phyloP scores from a whole-genome alignment of 495 filamentous ascomycete species.

The Trichoderma erinaceum region DNA sequence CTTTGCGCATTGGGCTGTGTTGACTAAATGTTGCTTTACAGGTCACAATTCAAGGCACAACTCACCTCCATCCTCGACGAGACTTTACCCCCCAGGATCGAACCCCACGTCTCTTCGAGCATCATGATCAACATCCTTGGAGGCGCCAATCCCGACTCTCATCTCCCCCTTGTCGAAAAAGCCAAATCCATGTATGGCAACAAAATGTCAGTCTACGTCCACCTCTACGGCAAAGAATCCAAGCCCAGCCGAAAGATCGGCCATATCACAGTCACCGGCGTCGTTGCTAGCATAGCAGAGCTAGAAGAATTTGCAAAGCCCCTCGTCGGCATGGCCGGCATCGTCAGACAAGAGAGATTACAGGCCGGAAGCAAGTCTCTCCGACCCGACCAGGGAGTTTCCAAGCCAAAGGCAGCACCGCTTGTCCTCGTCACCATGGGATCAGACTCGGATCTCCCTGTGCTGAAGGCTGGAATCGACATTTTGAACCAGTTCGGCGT shows the following conservation, averaged over 20 bases:
- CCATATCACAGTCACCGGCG: slow-evolving; percentile 67
- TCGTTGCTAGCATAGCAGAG: slow-evolving; percentile 48
- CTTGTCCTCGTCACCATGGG: slow-evolving; percentile 88
- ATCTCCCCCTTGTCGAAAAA: slow-evolving; percentile 57
- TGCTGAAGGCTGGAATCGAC: slow-evolving; percentile 68
- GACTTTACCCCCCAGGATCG: slow-evolving; percentile 57
- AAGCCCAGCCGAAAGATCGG: slow-evolving; percentile 91
- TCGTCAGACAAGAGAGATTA: slow-evolving; percentile 56
- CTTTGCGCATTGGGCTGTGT: neutral
- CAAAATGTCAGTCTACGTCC: slow-evolving; percentile 48
- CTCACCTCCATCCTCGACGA: slow-evolving; percentile 78
- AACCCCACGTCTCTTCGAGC: slow-evolving; percentile 52
- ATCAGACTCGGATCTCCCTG: slow-evolving; percentile 85
- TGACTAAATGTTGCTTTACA: neutral
- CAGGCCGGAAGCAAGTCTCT: slow-evolving; percentile 22
- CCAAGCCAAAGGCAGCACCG: slow-evolving; percentile 27
- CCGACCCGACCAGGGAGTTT: slow-evolving; percentile 27
- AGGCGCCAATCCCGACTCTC: slow-evolving; percentile 60
- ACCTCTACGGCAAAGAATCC: slow-evolving; percentile 89
- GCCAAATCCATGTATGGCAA: slow-evolving; percentile 56
- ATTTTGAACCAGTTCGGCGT: slow-evolving; percentile 71
- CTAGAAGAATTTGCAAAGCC: slow-evolving; percentile 65
- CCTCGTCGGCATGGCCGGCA: slow-evolving; percentile 56
- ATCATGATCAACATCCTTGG: slow-evolving; percentile 98
- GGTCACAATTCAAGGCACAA: slow-evolving; percentile 86